A percentile compares a stretch with the other conserved stretches of the same genome.
phyloP scores from a whole-genome alignment of 352 stramenopile species.

The Pythium rhizo-oryzae region DNA sequence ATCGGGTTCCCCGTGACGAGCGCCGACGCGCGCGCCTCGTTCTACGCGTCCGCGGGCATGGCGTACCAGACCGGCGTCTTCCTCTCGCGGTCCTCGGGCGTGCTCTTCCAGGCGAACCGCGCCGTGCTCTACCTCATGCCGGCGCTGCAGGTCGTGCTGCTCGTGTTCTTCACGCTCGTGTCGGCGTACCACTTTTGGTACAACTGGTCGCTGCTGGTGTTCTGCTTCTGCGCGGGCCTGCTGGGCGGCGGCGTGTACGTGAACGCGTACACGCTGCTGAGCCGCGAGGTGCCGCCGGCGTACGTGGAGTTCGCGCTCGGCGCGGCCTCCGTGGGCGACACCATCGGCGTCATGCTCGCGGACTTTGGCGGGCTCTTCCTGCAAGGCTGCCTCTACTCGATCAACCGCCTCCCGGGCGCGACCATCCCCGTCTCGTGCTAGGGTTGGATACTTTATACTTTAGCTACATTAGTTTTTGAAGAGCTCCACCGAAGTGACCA shows the following conservation, averaged over 20 bases:
- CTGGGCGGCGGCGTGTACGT: conserved; percentile 92
- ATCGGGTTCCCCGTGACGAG: conserved; percentile 93
- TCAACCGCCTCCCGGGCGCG: conserved; percentile 69
- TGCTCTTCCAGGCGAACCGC: conserved; percentile 77
- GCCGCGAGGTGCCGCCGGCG: conserved; percentile 65
- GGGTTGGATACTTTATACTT: not conserved
- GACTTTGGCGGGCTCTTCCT: conserved; percentile 89
- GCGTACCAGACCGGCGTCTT: conserved; percentile 94
- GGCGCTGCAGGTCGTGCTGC: conserved; percentile 78
- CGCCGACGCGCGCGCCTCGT: conserved; percentile 67
- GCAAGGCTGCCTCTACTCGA: conserved; percentile 92
- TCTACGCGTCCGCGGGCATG: conserved; percentile 93
- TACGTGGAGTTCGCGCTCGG: conserved; percentile 88
- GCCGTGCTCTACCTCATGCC: conserved; percentile 90
- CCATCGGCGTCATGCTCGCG: conserved; percentile 88
- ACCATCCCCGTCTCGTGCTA: conserved; percentile 62
- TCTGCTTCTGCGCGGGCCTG: conserved; percentile 88
- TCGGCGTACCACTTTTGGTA: conserved; percentile 85
- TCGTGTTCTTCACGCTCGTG: conserved; percentile 88
- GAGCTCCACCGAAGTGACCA: conserved; percentile 2
- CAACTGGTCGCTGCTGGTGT: conserved; percentile 77
- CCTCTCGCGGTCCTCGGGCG: conserved; percentile 87
- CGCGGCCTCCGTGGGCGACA: conserved; percentile 90
- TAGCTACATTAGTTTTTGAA: too few relatives aligned
- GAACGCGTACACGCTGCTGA: conserved; percentile 91